Conservation (phyloP, 116 monocot species). For the Papilionanthe hybrid region DNA sequence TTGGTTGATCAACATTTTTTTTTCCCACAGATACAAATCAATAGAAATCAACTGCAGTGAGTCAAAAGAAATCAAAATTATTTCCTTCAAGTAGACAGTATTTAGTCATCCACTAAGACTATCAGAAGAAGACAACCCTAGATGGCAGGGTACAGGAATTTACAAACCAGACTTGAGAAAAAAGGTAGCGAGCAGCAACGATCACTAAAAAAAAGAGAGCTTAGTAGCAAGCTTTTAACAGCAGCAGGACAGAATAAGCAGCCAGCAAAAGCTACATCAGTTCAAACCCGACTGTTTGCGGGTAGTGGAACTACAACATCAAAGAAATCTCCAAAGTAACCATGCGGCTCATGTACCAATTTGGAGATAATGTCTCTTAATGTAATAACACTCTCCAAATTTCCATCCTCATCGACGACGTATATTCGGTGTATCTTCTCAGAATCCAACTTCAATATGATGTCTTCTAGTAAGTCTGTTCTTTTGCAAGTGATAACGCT, state of each 20-base stretch:
- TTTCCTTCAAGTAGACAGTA: no score
- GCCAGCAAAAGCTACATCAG: background rate
- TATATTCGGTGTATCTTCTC: slow-evolving; percentile 79
- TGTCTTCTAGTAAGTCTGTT: slow-evolving; percentile 61
- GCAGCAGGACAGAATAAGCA: background rate
- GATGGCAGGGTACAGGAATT: background rate
- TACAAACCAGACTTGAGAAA: background rate
- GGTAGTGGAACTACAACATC: slow-evolving; percentile 86
- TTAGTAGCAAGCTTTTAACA: background rate
- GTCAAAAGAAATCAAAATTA: no score
- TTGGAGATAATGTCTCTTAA: slow-evolving; percentile 90
- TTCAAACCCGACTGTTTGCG: slow-evolving; percentile 66
- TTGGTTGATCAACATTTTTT: no score
- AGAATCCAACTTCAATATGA: slow-evolving; percentile 65
- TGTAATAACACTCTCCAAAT: slow-evolving; percentile 82
- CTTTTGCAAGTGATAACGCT: slow-evolving; percentile 74
- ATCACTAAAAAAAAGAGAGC: background rate
- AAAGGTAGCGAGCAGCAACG: background rate
- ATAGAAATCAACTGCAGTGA: no score
- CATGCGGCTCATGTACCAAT: slow-evolving; percentile 85
- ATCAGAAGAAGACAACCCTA: no score
- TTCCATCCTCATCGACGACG: slow-evolving; percentile 51
- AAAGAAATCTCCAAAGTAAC: slow-evolving; percentile 97
- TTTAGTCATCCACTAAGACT: no score
- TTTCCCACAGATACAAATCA: no score